Evolutionary conservation across 352 stramenopile species (phyloP), one percentile per base, ranked within the genome.

Genomic region (Synura sp.): DNA sequence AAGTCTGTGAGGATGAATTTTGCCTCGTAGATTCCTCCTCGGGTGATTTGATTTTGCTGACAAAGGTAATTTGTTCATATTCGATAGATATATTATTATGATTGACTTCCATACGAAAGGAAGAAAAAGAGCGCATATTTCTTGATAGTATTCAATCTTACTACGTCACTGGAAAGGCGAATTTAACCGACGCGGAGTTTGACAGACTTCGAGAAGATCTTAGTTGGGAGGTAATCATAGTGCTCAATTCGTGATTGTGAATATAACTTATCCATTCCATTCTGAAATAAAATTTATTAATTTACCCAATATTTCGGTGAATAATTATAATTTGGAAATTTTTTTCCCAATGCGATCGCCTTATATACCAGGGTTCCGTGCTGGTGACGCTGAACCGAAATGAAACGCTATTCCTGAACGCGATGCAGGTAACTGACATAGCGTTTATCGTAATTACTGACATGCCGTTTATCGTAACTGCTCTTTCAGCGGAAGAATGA

Each of bases 191-290:
- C 78, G 82, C 84, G 34, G 85, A 93, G 59, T 93, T 93, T 79
- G 88, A 93, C 83, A 80, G 86, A 49, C 83, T 93, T n/a, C 91
- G 91, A 81, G 88, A 92, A 80, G 88, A 93, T 82, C 85, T 93
- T 17, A 79, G 82, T 33, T 93, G 88, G 88, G 90, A 89, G 79
- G 88, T 88, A 41, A n/a, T n/a, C n/a, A n/a, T n/a, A n/a, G n/a
- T n/a, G n/a, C n/a, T n/a, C n/a, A n/a, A n/a, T n/a, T 55, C 19
- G 42, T 55, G 42, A n/a, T 55, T 55, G 42, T 19, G n/a, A n/a
- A 55, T n/a, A n/a, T n/a, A n/a, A n/a, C n/a, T n/a, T n/a, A n/a
- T n/a, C n/a, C n/a, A n/a, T n/a, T n/a, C n/a, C n/a, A n/a, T n/a
- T n/a, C n/a, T n/a, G n/a, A n/a, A n/a, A n/a, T n/a, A n/a, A n/a